Evolutionary conservation across 768 basidiomycete genomes (phyloP), one percentile per base, ranked within the genome.

Genomic region (Astraeus odoratus): DNA sequence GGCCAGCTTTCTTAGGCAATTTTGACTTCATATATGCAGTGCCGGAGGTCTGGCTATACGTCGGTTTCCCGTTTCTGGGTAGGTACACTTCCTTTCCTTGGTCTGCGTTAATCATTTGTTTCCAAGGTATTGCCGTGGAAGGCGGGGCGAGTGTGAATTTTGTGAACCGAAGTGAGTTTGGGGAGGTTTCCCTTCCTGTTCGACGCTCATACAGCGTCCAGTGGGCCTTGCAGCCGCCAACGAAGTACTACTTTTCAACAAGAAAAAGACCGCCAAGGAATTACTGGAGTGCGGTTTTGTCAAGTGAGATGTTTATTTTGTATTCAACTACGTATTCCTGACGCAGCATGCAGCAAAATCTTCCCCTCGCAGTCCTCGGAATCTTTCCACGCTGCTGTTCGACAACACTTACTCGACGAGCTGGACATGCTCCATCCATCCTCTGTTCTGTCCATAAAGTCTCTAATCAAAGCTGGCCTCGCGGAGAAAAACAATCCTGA

Each of bases 1-100:
- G 3, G 20, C 16, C 49, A 82, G 83, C 77, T 2, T 76, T 79
- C 53, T 63, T 83, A n/a, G 82, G 83, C 1, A 75, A 82, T 47
- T 84, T 85, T 48, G 85, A 87, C 59, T 83, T 87, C 51, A 78
- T 87, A 22, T 86, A 83, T 51, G 71, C 76, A 20, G 59, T 85
- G 48, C 77, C 80, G 2, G 66, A 70, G 45, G 73, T 67, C 0
- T 86, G 80, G 77, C 58, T 87, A 4, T 75, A 76, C 27, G 70
- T 78, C 0, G 83, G 82, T 0, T 86, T 87, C 56, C 72, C 82
- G 0, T 82, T 83, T 52, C 59, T 87, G 18, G 83, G 79, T 54
- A 29, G 15, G 48, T 50, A 23, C 44, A n/a, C 29, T 46, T 10
- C 29, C 46, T 23, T 43, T 20, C 5, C 12, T 25, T 35, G 42